Conservation (phyloP, 106 monocot genomes). For the Platanthera guangdongensis region DNA sequence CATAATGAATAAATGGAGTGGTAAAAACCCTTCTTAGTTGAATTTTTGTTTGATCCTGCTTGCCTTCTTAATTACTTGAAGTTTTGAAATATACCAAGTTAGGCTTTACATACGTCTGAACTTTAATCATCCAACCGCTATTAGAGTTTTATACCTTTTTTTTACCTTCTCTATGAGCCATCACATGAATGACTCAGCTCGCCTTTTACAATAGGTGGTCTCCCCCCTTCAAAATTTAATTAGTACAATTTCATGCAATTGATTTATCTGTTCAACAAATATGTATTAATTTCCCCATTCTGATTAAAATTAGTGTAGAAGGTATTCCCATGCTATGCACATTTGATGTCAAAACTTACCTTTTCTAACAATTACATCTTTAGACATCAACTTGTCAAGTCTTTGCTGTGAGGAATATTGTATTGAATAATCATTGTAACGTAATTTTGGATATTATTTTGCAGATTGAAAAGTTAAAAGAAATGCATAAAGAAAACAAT, state of each 20-base stretch:
- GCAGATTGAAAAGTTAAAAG: neutral
- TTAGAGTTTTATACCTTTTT: too few species aligned
- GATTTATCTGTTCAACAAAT: neutral
- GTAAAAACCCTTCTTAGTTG: too few species aligned
- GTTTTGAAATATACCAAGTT: too few species aligned
- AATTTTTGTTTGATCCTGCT: too few species aligned
- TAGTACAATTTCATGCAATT: neutral
- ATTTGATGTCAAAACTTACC: neutral
- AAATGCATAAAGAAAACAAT: conserved; percentile 55
- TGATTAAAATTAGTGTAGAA: neutral
- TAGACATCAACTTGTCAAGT: neutral
- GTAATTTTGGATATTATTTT: conserved; percentile 3
- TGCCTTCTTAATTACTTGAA: too few species aligned
- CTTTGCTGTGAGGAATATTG: neutral
- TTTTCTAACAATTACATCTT: neutral
- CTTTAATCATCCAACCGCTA: too few species aligned
- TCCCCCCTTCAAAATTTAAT: neutral
- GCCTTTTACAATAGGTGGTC: too few species aligned
- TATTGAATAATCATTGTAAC: neutral
- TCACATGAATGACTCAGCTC: too few species aligned
- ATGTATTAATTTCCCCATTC: neutral
- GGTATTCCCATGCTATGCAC: neutral
- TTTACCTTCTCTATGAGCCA: too few species aligned
- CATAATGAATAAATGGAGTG: too few species aligned
- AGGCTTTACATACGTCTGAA: too few species aligned